Evolutionary conservation across 108 stramenopile genomes (phyloP), one percentile per base, ranked within the genome.

Genomic region (Bacterosira constricta): DNA sequence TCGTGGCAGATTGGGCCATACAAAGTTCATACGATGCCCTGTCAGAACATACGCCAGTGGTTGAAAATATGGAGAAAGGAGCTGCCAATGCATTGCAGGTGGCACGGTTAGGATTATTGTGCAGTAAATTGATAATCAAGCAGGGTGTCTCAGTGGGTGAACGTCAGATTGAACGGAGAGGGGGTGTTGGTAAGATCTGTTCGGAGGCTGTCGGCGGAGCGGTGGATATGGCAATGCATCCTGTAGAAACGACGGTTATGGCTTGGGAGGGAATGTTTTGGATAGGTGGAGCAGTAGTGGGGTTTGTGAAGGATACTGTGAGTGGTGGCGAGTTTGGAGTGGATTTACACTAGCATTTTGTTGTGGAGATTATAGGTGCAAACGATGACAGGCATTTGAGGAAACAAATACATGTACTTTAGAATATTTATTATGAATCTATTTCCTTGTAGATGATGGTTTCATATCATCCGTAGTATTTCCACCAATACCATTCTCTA

Each of bases 61-160:
- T 91, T 21, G 73, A 77, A 36, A 66, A 39, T 4, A 29, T 86
- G 34, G 93, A 94, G 63, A 63, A 68, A 27, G 81, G 81, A 0
- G 90, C 89, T 0, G 90, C 89, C 27, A 84, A 87, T 45, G 45
- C 82, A 21, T 82, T 81, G 27, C 89, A 92, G 32, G 73, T 91
- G 1, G 75, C 75, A 17, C 73, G 75, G 37, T 57, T 94, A 55
- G 62, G 79, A n/a, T 27, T 86, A 9, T 42, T 91, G 2, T 71
- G 73, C 20, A 54, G 64, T 7, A 85, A 83, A 59, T 41, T 94
- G n/a, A 71, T 86, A 12, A 42, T 80, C 21, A 82, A 79, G 60
- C 90, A 89, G 62, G 76, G 84, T 2, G 27, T 85, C 41, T 31
- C 88, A 9, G 83, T 94, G 23, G 88, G 84, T 21, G 57, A 75